These are phyloP conservation scores for Cryptococcus sp. DNA, from an alignment of 1,284 basidiomycete genomes.

Conservation along the genomic window DNA sequence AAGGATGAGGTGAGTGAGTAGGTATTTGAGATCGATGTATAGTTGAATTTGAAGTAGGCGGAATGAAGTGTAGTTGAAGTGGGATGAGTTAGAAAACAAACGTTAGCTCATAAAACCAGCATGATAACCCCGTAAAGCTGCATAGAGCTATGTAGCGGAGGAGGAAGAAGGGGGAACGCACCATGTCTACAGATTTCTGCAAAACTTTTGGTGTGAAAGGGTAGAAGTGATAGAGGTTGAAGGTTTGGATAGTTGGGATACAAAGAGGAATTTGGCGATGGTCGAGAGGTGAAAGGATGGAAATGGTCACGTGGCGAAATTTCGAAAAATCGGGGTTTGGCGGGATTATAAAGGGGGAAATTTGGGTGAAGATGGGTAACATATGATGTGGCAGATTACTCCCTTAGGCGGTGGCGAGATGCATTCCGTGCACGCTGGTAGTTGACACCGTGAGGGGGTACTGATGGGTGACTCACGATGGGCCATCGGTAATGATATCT, in stretches of 20 bases:
- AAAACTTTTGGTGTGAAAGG: background rate
- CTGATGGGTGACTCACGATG: too few species aligned
- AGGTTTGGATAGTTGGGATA: background rate
- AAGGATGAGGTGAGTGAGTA: too few species aligned
- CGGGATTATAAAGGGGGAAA: background rate
- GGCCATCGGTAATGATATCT: too few species aligned
- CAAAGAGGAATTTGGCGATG: background rate
- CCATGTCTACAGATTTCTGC: conserved; percentile 9
- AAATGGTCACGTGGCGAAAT: background rate
- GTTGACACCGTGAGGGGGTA: too few species aligned
- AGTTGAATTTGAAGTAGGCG: background rate
- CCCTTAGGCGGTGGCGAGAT: background rate
- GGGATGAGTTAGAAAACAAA: background rate
- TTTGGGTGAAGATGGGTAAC: background rate
- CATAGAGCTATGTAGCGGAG: background rate
- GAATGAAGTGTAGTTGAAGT: background rate
- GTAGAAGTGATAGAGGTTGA: background rate
- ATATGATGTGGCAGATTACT: background rate
- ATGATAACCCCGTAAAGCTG: too few species aligned
- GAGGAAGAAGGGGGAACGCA: conserved; percentile 15
- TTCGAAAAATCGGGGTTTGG: background rate
- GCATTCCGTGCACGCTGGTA: too few species aligned
- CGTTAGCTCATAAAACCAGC: too few species aligned
- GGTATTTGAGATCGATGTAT: background rate
- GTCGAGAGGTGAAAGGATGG: background rate